Evolutionary conservation across 345 rosid genomes (phyloP).

Genomic region (Euclidium syriacum): DNA sequence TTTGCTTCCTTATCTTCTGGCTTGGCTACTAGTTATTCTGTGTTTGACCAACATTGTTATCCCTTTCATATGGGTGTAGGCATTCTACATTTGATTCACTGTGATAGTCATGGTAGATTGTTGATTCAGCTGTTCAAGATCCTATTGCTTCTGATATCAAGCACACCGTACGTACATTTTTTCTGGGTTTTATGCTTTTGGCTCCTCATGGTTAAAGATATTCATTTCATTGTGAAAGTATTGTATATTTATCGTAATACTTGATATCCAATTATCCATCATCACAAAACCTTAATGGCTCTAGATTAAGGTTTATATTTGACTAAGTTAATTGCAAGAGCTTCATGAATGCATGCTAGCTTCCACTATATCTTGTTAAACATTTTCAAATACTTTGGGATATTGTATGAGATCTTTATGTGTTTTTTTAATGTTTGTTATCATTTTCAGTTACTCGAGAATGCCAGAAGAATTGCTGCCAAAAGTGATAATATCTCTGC

Average conservation of each 20-base stretch:
- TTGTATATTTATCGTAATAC: conserved; percentile 5
- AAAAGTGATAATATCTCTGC: conserved; percentile 51
- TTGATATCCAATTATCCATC: background rate
- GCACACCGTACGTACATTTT: conserved; percentile 77
- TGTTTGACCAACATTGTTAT: background rate
- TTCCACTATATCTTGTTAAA: background rate
- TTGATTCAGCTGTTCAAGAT: conserved; percentile 71
- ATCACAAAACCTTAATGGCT: background rate
- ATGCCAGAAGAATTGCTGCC: conserved; percentile 81
- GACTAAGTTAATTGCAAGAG: background rate
- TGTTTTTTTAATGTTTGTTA: conserved; percentile 19
- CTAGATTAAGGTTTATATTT: conserved; percentile 14
- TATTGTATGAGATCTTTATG: conserved; percentile 14
- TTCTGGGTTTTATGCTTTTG: conserved; percentile 4
- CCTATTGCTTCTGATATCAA: conserved; percentile 68
- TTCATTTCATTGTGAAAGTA: conserved; percentile 1
- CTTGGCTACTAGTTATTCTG: conserved; percentile 2
- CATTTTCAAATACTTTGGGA: background rate
- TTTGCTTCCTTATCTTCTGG: background rate
- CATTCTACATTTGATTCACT: conserved; percentile 63
- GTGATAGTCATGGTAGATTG: conserved; percentile 66
- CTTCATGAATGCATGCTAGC: conserved; percentile 7
- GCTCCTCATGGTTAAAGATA: background rate
- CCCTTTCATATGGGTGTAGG: conserved; percentile 44
- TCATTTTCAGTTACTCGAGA: conserved; percentile 67